These are phyloP conservation scores for Fusarium stilboides DNA, from an alignment of 2,329 filamentous ascomycete genomes.

Conservation along the genomic window DNA sequence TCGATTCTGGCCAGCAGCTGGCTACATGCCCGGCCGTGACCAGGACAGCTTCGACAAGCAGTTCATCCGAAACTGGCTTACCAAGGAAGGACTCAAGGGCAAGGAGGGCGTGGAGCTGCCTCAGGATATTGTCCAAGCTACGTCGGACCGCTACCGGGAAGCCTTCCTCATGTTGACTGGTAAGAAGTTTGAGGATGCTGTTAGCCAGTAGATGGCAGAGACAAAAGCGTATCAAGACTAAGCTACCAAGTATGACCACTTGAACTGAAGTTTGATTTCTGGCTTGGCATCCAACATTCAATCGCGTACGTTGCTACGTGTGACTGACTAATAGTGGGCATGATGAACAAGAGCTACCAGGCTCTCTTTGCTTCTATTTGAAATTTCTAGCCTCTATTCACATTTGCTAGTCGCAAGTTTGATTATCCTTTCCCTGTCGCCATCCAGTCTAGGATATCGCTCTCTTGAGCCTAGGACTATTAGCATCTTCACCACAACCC, in stretches of 20 bases:
- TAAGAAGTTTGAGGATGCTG: slow-evolving; percentile 58
- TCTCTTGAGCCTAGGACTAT: slow-evolving; percentile 32
- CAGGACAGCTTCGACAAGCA: slow-evolving; percentile 93
- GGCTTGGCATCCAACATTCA: slow-evolving; percentile 12
- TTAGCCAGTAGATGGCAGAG: slow-evolving; percentile 27
- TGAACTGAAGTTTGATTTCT: slow-evolving; percentile 37
- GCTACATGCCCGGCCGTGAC: slow-evolving; percentile 71
- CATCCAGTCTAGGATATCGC: slow-evolving; percentile 23
- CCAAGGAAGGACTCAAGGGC: slow-evolving; percentile 70
- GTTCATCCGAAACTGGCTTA: slow-evolving; percentile 85
- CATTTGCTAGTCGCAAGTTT: slow-evolving; percentile 10
- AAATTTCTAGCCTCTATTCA: slow-evolving; percentile 8
- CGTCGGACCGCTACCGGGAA: slow-evolving; percentile 79
- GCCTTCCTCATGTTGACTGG: slow-evolving; percentile 79
- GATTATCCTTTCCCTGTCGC: neutral
- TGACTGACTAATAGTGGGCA: neutral
- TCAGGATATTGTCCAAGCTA: slow-evolving; percentile 78
- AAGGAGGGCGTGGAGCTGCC: slow-evolving; percentile 69
- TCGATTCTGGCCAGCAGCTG: slow-evolving; percentile 85
- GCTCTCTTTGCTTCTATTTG: slow-evolving; percentile 17
- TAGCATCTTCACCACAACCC: slow-evolving; percentile 1
- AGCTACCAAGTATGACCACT: slow-evolving; percentile 14
- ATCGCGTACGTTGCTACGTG: neutral
- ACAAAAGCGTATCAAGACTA: slow-evolving; percentile 1
- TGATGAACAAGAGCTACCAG: neutral